A percentile compares a stretch with the other conserved stretches of the same genome.
These are phyloP conservation scores for Diaporthe sp. DNA, from an alignment of 2,329 filamentous ascomycete genomes.

Conservation along the genomic window DNA sequence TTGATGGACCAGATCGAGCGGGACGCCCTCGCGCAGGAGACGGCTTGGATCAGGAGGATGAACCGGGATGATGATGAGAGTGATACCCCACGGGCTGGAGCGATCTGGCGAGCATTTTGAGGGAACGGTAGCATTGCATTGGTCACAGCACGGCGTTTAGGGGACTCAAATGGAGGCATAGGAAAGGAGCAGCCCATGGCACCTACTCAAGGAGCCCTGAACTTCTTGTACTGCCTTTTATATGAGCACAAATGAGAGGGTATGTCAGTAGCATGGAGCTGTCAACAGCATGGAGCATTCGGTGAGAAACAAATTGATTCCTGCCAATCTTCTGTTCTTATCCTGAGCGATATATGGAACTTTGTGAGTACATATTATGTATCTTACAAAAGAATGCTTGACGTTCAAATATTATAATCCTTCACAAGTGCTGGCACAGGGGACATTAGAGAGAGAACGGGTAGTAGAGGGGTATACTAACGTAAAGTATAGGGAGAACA, in stretches of 20 bases:
- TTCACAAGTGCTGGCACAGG: too few species aligned
- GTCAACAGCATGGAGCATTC: background rate
- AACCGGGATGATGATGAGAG: conserved; percentile 55
- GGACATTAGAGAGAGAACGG: too few species aligned
- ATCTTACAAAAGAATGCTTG: too few species aligned
- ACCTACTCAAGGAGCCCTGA: too few species aligned
- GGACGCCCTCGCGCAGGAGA: conserved; percentile 68
- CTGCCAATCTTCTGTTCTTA: too few species aligned
- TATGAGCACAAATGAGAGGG: background rate
- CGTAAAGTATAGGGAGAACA: too few species aligned
- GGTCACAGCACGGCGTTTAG: conserved; percentile 20
- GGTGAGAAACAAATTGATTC: too few species aligned
- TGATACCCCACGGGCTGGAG: conserved; percentile 55
- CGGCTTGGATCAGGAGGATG: conserved; percentile 69
- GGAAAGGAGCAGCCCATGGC: background rate
- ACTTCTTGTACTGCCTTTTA: background rate
- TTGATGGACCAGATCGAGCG: conserved; percentile 72
- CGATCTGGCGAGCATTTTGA: conserved; percentile 60
- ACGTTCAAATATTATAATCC: too few species aligned
- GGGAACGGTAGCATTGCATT: background rate
- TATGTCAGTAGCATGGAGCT: background rate
- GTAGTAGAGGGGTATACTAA: too few species aligned
- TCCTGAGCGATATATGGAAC: too few species aligned
- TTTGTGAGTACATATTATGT: too few species aligned
- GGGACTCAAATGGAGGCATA: background rate